These are phyloP conservation scores for Fraxinus paxiana DNA, from an alignment of 305 asterid species.

Conservation along the genomic window DNA sequence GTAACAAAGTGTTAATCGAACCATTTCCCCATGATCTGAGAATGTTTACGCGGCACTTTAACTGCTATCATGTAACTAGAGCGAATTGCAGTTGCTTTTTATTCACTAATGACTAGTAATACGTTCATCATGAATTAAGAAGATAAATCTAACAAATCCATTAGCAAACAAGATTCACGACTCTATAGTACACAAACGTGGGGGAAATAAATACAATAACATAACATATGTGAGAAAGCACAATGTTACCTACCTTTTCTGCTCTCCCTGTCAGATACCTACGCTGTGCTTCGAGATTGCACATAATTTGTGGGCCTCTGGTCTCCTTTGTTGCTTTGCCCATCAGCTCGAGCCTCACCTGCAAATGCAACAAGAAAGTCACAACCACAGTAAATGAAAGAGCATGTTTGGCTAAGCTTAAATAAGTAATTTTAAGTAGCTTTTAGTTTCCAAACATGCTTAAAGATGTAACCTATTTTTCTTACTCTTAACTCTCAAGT, in stretches of 20 bases:
- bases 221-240: slow-evolving; percentile 13
- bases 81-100: background rate
- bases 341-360: slow-evolving; percentile 83
- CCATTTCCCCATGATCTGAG: background rate
- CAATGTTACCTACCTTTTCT: slow-evolving; percentile 55
- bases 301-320: slow-evolving; percentile 36
- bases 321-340: slow-evolving; percentile 47
- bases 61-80: background rate
- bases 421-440: background rate
- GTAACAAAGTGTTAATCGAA: background rate
- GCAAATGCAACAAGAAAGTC: slow-evolving; percentile 14
- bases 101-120: background rate
- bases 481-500: background rate
- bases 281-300: slow-evolving; percentile 67
- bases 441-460: background rate
- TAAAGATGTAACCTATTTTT: background rate
- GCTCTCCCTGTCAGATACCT: slow-evolving; percentile 85
- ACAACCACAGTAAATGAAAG: slow-evolving; percentile 11
- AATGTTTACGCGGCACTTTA: background rate
- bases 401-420: background rate
- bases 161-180: background rate
- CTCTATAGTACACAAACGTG: background rate
- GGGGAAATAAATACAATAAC: background rate
- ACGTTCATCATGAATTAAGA: slow-evolving; percentile 1
- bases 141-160: slow-evolving; percentile 16